These are phyloP conservation scores for Orbilia ellipsospora DNA, from an alignment of 2,329 filamentous ascomycete species.

Conservation along the genomic window DNA sequence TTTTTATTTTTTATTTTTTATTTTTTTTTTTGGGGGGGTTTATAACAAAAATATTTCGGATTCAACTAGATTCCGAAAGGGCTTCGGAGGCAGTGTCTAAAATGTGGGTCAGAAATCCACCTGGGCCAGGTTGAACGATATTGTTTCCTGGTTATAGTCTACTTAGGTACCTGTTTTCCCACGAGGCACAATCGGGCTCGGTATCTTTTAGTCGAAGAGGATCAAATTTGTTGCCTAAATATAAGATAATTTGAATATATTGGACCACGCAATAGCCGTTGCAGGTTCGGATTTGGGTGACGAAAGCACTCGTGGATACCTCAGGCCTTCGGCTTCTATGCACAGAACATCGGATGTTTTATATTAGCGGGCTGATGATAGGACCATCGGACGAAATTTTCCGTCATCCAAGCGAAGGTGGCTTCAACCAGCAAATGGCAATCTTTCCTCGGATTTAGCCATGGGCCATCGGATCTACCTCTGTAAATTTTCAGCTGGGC, in stretches of 20 bases:
- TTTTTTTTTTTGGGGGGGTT: no score
- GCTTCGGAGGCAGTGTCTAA: neutral
- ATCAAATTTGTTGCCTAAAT: constrained; percentile 37
- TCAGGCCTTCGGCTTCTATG: neutral
- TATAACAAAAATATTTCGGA: constrained; percentile 28
- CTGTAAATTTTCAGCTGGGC: neutral
- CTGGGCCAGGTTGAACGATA: neutral
- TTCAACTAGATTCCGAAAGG: neutral
- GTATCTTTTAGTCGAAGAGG: constrained; percentile 23
- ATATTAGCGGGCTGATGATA: constrained; percentile 34
- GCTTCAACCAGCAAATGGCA: constrained; percentile 1
- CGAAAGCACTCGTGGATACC: constrained; percentile 35
- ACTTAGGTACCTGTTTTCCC: constrained; percentile 6
- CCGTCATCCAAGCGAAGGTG: constrained; percentile 38
- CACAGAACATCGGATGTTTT: constrained; percentile 31
- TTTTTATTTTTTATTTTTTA: neutral
- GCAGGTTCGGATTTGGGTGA: constrained; percentile 5
- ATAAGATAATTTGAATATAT: neutral
- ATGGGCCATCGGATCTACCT: no score
- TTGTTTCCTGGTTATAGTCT: constrained; percentile 12
- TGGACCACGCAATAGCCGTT: neutral
- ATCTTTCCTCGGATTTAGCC: neutral
- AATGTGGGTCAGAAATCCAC: no score
- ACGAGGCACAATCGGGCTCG: constrained; percentile 33
- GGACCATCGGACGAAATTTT: constrained; percentile 52